phyloP scores from a whole-genome alignment of 148 eudicot genomes.

The Tetragonia tetragonoides region DNA sequence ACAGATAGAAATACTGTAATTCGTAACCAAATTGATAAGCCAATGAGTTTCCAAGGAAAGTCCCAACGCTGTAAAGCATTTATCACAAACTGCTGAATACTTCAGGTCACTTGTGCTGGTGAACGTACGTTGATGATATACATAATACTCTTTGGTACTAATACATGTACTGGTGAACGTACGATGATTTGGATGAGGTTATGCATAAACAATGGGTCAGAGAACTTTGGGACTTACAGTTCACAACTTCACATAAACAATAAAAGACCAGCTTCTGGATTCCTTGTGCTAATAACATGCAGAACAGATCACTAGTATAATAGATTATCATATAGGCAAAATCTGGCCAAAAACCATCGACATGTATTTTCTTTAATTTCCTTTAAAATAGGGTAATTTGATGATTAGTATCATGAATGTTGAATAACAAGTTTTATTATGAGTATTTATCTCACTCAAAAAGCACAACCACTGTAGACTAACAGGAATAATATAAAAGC shows the following conservation, averaged over 20 bases:
- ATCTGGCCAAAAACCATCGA: neutral
- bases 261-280: constrained; percentile 1
- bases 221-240: neutral
- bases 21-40: too few species aligned
- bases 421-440: too few species aligned
- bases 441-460: neutral
- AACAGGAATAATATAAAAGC: constrained; percentile 13
- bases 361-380: neutral
- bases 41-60: too few species aligned
- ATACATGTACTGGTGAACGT: too few species aligned
- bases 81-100: too few species aligned
- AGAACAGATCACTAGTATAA: constrained; percentile 4
- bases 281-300: neutral
- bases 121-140: too few species aligned
- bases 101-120: too few species aligned
- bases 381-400: neutral
- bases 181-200: too few species aligned
- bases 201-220: too few species aligned
- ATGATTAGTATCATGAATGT: neutral
- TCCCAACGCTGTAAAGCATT: too few species aligned
- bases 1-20: too few species aligned
- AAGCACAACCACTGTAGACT: neutral
- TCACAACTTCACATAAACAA: constrained; percentile 2
- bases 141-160: too few species aligned
- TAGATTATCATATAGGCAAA: constrained; percentile 5